Evolutionary conservation across 495 filamentous ascomycete species (phyloP).

Genomic region (Neurospora sp.): DNA sequence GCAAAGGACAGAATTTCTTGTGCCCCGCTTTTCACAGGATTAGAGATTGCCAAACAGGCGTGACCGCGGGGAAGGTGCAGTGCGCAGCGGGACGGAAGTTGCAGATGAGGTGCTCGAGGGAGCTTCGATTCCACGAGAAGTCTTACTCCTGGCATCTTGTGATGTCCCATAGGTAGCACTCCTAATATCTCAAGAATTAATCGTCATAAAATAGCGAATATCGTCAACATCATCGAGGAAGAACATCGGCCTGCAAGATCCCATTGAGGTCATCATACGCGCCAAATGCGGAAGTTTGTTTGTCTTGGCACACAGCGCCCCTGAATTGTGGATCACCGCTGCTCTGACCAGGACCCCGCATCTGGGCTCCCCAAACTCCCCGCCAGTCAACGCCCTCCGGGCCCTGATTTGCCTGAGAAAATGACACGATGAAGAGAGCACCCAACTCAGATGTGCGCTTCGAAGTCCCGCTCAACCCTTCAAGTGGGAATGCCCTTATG

Average conservation of each 20-base stretch:
- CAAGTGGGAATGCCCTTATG: conserved; percentile 16
- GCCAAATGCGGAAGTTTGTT: not conserved
- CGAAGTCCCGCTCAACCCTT: conserved; percentile 16
- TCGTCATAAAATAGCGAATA: not conserved
- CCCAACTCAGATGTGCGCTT: conserved; percentile 12
- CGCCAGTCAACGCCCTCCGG: not conserved
- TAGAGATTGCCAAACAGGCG: not conserved
- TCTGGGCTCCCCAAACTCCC: not conserved
- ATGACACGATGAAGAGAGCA: conserved; percentile 4
- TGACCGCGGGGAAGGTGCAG: not conserved
- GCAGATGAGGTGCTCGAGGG: not conserved
- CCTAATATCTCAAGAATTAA: not conserved
- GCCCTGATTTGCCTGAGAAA: not conserved
- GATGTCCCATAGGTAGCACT: not conserved
- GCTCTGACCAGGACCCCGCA: not conserved
- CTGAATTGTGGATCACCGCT: not conserved
- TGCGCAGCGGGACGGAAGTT: not conserved
- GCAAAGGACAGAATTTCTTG: not conserved
- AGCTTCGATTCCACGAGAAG: not conserved
- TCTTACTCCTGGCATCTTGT: too few relatives aligned
- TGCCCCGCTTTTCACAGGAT: not conserved
- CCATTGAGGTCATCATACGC: not conserved
- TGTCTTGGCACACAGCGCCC: not conserved
- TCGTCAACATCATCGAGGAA: not conserved
- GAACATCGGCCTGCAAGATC: not conserved